These are phyloP conservation scores for Termitomyces sp. DNA, from an alignment of 768 basidiomycete genomes.

Conservation along the genomic window DNA sequence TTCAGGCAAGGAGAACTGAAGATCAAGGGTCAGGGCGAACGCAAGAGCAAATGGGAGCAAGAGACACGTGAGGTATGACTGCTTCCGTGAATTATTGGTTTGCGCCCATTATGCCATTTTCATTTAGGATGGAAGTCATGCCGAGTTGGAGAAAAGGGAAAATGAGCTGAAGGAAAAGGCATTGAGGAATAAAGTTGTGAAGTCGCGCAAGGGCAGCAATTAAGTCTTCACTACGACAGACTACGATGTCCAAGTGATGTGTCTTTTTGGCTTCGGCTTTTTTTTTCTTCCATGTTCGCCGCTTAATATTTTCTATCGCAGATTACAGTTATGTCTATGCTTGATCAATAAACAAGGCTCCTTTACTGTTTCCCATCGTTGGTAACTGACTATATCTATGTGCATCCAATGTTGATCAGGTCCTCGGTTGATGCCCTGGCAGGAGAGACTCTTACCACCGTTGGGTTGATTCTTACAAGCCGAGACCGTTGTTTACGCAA, in stretches of 20 bases:
- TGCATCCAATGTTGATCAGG: constrained; percentile 2
- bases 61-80: constrained; percentile 22
- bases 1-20: constrained; percentile 46
- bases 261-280: constrained; percentile 1
- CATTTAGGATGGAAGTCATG: constrained; percentile 20
- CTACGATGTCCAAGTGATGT: constrained; percentile 11
- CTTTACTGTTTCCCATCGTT: background rate
- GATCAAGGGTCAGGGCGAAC: constrained; percentile 71
- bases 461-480: background rate
- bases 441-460: background rate
- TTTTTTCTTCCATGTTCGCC: constrained; percentile 4
- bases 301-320: constrained; percentile 16
- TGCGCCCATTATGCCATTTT: constrained; percentile 2
- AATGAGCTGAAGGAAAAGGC: constrained; percentile 80
- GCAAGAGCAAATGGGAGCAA: constrained; percentile 49
- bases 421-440: background rate
- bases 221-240: background rate
- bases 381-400: constrained; percentile 2
- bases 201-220: constrained; percentile 52
- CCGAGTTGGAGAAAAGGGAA: constrained; percentile 63
- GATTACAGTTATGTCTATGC: constrained; percentile 8
- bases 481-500: background rate
- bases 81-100: constrained; percentile 10
- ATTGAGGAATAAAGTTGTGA: constrained; percentile 74
- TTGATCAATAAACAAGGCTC: constrained; percentile 7